These are phyloP conservation scores for Phaffomyces antillensis DNA, from an alignment of 805 yeast genomes.

Conservation along the genomic window DNA sequence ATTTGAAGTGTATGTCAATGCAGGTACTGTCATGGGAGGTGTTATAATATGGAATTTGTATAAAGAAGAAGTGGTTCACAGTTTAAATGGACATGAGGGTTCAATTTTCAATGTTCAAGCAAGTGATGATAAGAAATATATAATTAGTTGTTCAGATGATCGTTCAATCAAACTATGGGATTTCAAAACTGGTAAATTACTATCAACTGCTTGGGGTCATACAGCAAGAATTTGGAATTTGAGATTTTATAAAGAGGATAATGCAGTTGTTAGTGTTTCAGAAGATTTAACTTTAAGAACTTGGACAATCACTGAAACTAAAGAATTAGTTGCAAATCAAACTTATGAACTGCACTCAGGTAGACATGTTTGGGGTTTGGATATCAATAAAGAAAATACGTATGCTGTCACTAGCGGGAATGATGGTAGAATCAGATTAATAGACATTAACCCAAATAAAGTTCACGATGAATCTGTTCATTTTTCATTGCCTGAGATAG, in stretches of 20 bases:
- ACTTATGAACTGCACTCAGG: slow-evolving; percentile 71
- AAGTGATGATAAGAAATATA: slow-evolving; percentile 44
- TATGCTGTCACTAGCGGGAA: slow-evolving; percentile 86
- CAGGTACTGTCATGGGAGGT: slow-evolving; percentile 93
- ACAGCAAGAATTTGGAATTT: slow-evolving; percentile 89
- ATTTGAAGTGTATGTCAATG: slow-evolving; percentile 51
- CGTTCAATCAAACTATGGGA: slow-evolving; percentile 79
- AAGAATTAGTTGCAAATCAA: slow-evolving; percentile 22
- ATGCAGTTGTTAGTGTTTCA: slow-evolving; percentile 54
- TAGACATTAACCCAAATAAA: slow-evolving; percentile 40
- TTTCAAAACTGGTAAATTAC: slow-evolving; percentile 43
- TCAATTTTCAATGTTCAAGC: slow-evolving; percentile 78
- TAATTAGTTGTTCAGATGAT: slow-evolving; percentile 90
- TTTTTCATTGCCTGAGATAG: slow-evolving; percentile 29
- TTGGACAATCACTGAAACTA: slow-evolving; percentile 47
- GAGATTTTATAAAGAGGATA: slow-evolving; percentile 39
- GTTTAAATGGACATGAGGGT: slow-evolving; percentile 77
- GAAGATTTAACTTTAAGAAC: slow-evolving; percentile 83
- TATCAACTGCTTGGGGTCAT: slow-evolving; percentile 94
- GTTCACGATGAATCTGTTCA: slow-evolving; percentile 22
- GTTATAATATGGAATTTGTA: slow-evolving; percentile 68
- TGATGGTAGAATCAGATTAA: slow-evolving; percentile 73
- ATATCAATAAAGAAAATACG: slow-evolving; percentile 36
- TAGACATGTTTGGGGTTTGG: slow-evolving; percentile 82
- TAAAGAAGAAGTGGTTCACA: slow-evolving; percentile 38